Base-by-base conservation (phyloP, 306 rosid genomes). In the Psophocarpus tetragonolobus region DNA sequence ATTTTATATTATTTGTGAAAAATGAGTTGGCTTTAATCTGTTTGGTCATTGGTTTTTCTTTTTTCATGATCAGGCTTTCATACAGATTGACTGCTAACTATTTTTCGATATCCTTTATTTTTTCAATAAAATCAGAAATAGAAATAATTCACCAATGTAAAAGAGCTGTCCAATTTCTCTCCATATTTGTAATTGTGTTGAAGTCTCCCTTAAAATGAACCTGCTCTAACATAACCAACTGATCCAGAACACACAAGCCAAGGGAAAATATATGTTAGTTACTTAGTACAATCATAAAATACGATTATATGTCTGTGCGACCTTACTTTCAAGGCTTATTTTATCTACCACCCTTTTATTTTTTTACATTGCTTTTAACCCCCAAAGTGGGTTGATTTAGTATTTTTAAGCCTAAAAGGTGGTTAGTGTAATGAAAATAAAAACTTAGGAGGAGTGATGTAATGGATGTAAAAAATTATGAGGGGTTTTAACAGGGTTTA, bases 221-320 rank as follows among this genome's bases (percentile, higher is more conserved):
- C 32, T 38, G 13, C 48, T 18, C 26, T 20, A 9, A 18, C 62
- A 57, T 20, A 11, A 57, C 36, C 61, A 29, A 53, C 45, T 42
- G 27, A 27, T 58, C 17, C 29, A 6, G 13, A 32, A 41, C 61
- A 54, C 38, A 7, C 35, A 77, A 8, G 75, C 41, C 12, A 6
- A 58, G 48, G 65, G 44, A 47, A 47, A 45, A 71, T 60, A 32
- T 41, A n/a, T 42, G 44, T 77, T 12, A 9, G n/a, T n/a, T n/a
- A n/a, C n/a, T n/a, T n/a, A n/a, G 53, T 8, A 10, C 33, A 50
- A 7, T 64, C 21, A 35, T 61, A 36, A 45, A 24, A 18, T 48
- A 33, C 17, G 57, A 48, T 62, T 79, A 62, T 45, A 35, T 79
- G 50, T 41, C 21, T 57, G 21, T 27, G 13, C 72, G 66, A 47